These are phyloP conservation scores for Arabidopsis suecica DNA, from an alignment of 345 rosid genomes.

Conservation along the genomic window DNA sequence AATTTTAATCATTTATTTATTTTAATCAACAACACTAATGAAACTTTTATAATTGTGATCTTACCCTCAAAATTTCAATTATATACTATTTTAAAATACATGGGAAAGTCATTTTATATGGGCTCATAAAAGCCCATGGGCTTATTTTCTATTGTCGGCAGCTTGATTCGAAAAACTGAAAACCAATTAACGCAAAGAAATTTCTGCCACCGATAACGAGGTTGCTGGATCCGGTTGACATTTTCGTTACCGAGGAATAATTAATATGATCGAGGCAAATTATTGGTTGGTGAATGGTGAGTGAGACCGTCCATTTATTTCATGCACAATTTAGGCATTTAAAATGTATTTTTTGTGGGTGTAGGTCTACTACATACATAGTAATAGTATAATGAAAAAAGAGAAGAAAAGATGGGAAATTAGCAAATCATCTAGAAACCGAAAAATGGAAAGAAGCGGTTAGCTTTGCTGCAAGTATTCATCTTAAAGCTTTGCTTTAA, in stretches of 20 bases:
- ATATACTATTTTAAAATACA: not conserved
- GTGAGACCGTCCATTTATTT: not conserved
- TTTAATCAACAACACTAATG: no score
- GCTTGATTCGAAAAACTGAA: not conserved
- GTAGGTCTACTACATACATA: no score
- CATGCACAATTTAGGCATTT: not conserved
- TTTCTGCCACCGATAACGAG: not conserved
- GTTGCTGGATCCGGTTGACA: not conserved
- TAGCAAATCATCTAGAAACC: slow-evolving; percentile 40
- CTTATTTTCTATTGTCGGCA: not conserved
- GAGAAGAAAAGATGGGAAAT: slow-evolving; percentile 10
- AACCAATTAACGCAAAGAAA: not conserved
- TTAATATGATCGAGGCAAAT: not conserved
- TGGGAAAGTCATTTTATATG: not conserved
- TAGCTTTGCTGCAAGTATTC: slow-evolving; percentile 41
- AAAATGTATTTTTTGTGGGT: not conserved
- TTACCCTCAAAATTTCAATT: no score
- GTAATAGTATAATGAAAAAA: not conserved
- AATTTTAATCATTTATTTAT: no score
- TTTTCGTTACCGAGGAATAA: not conserved
- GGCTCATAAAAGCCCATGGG: slow-evolving; percentile 6
- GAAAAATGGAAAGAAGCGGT: slow-evolving; percentile 22
- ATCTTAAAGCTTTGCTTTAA: slow-evolving; percentile 38
- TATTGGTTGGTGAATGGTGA: not conserved
- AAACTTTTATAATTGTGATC: no score